Conservation (phyloP, 441 rosid genomes). For the Jatropha podagrica region DNA sequence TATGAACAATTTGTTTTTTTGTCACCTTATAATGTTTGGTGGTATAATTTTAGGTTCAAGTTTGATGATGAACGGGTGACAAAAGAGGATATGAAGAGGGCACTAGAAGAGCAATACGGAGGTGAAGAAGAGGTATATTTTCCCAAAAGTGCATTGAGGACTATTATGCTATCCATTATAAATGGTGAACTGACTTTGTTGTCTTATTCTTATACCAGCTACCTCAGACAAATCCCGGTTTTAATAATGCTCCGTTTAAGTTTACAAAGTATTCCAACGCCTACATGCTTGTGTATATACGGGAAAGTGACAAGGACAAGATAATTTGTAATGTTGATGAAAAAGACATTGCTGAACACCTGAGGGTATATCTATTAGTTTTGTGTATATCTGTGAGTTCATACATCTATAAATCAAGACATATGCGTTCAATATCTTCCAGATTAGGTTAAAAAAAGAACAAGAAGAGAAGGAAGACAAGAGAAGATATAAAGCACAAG, state of each 20-base stretch:
- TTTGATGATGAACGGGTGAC: constrained; percentile 99
- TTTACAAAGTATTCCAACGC: constrained; percentile 96
- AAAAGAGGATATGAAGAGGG: constrained; percentile 88
- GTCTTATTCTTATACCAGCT: constrained; percentile 47
- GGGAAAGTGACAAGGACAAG: constrained; percentile 94
- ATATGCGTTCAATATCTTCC: constrained; percentile 30
- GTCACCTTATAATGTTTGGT: background rate
- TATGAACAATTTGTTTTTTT: background rate
- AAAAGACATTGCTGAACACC: constrained; percentile 94
- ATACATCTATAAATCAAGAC: constrained; percentile 12
- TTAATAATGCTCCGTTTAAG: constrained; percentile 83
- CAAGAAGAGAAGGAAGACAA: constrained; percentile 91
- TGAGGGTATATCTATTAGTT: constrained; percentile 59
- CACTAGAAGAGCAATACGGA: constrained; percentile 97
- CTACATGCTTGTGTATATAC: constrained; percentile 97
- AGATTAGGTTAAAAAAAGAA: constrained; percentile 92
- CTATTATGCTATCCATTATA: constrained; percentile 6
- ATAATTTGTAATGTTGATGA: constrained; percentile 94
- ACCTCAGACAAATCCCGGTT: constrained; percentile 89
- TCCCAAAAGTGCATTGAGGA: constrained; percentile 7
- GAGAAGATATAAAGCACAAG: constrained; percentile 82
- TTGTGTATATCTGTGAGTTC: background rate
- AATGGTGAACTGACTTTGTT: constrained; percentile 22
- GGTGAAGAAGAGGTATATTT: constrained; percentile 93
- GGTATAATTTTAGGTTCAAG: constrained; percentile 59